phyloP scores from a whole-genome alignment of 306 rosid species.

The Mimosa bimucronata region DNA sequence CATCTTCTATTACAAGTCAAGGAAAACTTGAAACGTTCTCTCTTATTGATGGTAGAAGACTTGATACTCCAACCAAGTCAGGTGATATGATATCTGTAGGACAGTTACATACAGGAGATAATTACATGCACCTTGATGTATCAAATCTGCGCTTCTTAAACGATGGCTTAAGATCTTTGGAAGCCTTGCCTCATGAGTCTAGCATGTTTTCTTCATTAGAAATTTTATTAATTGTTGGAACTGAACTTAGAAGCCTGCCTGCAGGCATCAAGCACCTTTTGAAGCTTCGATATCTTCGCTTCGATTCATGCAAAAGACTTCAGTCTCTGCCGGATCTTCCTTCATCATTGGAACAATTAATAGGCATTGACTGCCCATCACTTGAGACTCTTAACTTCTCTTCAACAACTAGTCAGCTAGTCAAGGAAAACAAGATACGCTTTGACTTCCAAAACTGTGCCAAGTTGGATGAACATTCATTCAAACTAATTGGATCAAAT shows the following conservation, averaged over 20 bases:
- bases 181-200: not conserved
- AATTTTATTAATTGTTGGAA: not conserved
- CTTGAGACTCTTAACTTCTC: constrained; percentile 8
- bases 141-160: not conserved
- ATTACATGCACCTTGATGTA: not conserved
- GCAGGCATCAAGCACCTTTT: not conserved
- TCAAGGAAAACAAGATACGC: not conserved
- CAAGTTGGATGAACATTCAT: constrained; percentile 3
- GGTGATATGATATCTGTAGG: not conserved
- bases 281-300: not conserved
- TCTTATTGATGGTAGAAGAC: not conserved
- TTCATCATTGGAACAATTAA: not conserved
- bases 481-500: not conserved
- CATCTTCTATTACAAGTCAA: not conserved
- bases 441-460: not conserved
- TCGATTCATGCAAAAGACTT: not conserved
- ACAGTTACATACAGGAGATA: not conserved
- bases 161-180: constrained; percentile 7
- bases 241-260: constrained; percentile 10
- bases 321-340: constrained; percentile 3
- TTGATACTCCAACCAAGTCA: not conserved
- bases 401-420: not conserved
- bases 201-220: constrained; percentile 5
- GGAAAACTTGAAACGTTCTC: not conserved
- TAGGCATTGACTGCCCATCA: not conserved